A percentile compares a stretch with the other conserved stretches of the same genome.
These are phyloP conservation scores for Trypanosoma avium DNA, from an alignment of 208 protist genomes.

Conservation along the genomic window DNA sequence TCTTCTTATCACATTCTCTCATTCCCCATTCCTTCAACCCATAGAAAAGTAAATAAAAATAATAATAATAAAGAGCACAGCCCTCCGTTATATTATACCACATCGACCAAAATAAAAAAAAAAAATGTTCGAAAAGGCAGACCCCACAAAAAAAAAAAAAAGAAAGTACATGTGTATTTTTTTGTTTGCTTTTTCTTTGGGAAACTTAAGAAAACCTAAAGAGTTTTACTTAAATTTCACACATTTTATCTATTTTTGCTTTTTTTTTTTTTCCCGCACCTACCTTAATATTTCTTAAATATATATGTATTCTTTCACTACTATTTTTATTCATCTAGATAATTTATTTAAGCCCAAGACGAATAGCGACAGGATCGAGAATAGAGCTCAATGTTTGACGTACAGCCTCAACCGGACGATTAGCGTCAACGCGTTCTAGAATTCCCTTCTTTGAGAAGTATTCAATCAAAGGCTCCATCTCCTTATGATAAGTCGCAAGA, in stretches of 20 bases:
- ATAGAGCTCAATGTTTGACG: constrained; percentile 48
- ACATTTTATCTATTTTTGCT: too few species aligned
- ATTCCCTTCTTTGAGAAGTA: constrained; percentile 77
- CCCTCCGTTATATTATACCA: too few species aligned
- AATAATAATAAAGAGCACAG: too few species aligned
- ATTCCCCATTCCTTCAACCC: too few species aligned
- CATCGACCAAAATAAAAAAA: too few species aligned
- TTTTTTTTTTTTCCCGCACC: too few species aligned
- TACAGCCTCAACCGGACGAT: constrained; percentile 71
- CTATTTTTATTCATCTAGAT: neutral
- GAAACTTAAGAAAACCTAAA: too few species aligned
- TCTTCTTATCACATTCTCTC: too few species aligned
- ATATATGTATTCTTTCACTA: neutral
- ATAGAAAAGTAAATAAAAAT: too few species aligned
- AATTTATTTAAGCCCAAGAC: constrained; percentile 26
- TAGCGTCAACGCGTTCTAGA: constrained; percentile 71
- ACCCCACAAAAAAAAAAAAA: constrained; percentile 31
- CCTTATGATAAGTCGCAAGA: constrained; percentile 85
- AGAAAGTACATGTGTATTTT: constrained; percentile 17
- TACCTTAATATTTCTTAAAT: too few species aligned
- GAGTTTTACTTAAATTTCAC: too few species aligned
- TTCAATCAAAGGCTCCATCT: constrained; percentile 83
- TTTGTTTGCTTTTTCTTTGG: constrained; percentile 16
- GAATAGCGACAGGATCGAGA: constrained; percentile 74
- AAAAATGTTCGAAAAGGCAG: constrained; percentile 9